Conservation (phyloP, 2,329 filamentous ascomycete species). For the Fusarium palustre region DNA sequence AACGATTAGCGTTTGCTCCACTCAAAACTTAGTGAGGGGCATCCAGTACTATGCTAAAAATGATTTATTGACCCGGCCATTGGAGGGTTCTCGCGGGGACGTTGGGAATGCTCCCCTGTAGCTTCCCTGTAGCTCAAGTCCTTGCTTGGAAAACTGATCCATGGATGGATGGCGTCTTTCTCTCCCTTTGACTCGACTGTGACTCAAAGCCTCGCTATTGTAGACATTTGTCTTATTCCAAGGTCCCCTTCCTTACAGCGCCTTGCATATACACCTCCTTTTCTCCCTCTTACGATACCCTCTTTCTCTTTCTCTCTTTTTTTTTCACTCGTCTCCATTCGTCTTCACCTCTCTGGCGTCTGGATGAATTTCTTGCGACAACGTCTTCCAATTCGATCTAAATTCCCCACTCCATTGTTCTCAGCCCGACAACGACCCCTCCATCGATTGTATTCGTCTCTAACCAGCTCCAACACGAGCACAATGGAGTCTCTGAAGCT, state of each 20-base stretch:
- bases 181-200: constrained; percentile 40
- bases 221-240: constrained; percentile 37
- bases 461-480: constrained; percentile 38
- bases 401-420: constrained; percentile 47
- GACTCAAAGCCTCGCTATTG: constrained; percentile 34
- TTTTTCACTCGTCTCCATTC: constrained; percentile 18
- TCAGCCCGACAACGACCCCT: constrained; percentile 40
- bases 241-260: constrained; percentile 2
- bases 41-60: constrained; percentile 19
- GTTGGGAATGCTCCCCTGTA: constrained; percentile 5
- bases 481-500: constrained; percentile 73
- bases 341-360: constrained; percentile 31
- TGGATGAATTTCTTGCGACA: constrained; percentile 55
- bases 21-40: constrained; percentile 40
- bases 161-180: constrained; percentile 39
- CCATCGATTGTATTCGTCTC: constrained; percentile 52
- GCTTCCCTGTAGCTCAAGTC: constrained; percentile 26
- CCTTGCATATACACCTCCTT: constrained; percentile 26
- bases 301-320: constrained; percentile 25
- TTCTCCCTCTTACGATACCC: constrained; percentile 29
- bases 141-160: constrained; percentile 31
- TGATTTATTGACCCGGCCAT: constrained; percentile 33
- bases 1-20: constrained; percentile 31
- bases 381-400: constrained; percentile 43
- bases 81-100: constrained; percentile 18